Evolutionary conservation across 768 basidiomycete species (phyloP), one percentile per base, ranked within the genome.

Genomic region (Lyophyllum semitale): DNA sequence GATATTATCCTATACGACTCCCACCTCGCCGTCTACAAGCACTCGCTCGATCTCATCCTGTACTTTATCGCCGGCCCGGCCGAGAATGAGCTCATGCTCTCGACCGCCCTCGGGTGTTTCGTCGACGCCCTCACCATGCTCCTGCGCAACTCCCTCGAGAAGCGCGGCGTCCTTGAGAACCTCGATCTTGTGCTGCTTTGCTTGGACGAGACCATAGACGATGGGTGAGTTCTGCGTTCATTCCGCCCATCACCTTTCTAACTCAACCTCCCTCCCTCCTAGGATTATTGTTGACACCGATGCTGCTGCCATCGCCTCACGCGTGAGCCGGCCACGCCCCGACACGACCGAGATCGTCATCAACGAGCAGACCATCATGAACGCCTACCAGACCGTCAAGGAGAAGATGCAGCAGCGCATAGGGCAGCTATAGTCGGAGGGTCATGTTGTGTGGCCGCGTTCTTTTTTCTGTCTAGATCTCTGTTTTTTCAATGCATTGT

Each of bases 271-370:
- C 27, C 44, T 32, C 9, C 27, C 30, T 50, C 27, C 4, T 68
- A 98, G 96, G 17, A 91, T 98, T 67, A 95, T 98, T 60, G 87
- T 98, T 18, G 96, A 98, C 73, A 98, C 96, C 0, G 97, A 99
- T 69, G 80, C 95, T 2, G 84, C 93, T 0, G 90, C 95, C n/a
- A 97, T 98, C 67, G 94, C 95, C 0, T 93, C 94, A 29, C 77
- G 97, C 50, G 97, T 98, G 49, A 95, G 91, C 64, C 77, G 95
- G 59, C 93, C 97, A 40, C 88, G 86, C 59, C 88, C 96, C 15
- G 97, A 98, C 71, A 88, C 95, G 48, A 90, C 89, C 33, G 95
- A 98, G 63, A 97, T 99, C 59, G 89, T 95, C 59, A 96, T 99
- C 79, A 98, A 99, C 78, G 97, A 99, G 75, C 95, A 97, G 75